Percentiles rank a stretch among this genome's conserved stretches.
phyloP scores from a whole-genome alignment of 495 filamentous ascomycete genomes.

The Oleoguttula mirabilis region DNA sequence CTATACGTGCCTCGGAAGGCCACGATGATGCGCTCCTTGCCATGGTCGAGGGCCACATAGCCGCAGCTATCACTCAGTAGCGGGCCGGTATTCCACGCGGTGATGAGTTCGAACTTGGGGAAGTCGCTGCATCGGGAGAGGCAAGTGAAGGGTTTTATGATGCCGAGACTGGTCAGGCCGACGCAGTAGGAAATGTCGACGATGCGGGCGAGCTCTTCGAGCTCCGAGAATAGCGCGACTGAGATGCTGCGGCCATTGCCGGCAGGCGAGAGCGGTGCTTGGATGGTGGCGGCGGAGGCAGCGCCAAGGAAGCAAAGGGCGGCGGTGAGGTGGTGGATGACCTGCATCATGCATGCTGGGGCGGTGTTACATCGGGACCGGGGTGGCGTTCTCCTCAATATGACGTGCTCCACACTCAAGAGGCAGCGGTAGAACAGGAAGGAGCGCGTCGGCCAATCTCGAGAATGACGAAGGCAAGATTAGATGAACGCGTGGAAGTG shows the following conservation, averaged over 20 bases:
- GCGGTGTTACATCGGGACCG: too few relatives aligned
- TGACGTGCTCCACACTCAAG: too few relatives aligned
- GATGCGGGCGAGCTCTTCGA: constrained; percentile 75
- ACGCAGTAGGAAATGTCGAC: constrained; percentile 96
- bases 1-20: constrained; percentile 94
- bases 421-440: too few relatives aligned
- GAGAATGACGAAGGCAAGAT: too few relatives aligned
- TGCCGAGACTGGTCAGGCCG: constrained; percentile 56
- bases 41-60: constrained; percentile 78
- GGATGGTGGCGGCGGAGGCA: constrained; percentile 3
- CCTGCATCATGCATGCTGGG: too few relatives aligned
- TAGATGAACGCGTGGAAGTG: too few relatives aligned
- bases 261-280: constrained; percentile 19
- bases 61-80: constrained; percentile 85
- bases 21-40: constrained; percentile 57
- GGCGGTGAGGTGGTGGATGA: too few relatives aligned
- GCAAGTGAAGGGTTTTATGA: constrained; percentile 72
- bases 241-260: constrained; percentile 40
- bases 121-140: constrained; percentile 75
- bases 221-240: constrained; percentile 55
- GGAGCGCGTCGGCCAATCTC: too few relatives aligned
- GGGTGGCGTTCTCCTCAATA: too few relatives aligned
- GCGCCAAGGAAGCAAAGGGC: too few relatives aligned
- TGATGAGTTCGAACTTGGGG: constrained; percentile 60
- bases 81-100: constrained; percentile 82